Evolutionary conservation across 2,329 filamentous ascomycete genomes (phyloP).

Genomic region (Keithomyces neogunnii): DNA sequence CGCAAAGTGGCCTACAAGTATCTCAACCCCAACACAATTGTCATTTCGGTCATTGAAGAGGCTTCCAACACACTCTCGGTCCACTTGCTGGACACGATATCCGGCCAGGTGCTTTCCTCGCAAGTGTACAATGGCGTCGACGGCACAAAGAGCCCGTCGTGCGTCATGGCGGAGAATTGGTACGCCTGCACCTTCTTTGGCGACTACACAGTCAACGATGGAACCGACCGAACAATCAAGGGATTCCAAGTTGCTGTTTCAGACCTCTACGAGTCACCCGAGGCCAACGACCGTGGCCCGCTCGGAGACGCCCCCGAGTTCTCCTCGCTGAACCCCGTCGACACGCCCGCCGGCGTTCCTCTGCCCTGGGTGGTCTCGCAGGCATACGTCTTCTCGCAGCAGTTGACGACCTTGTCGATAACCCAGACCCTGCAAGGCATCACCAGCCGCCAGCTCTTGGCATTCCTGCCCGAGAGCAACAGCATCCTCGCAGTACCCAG

Average conservation of each 20-base stretch:
- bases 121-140: conserved; percentile 68
- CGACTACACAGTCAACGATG: conserved; percentile 48
- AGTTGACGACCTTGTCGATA: conserved; percentile 72
- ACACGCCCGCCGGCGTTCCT: conserved; percentile 43
- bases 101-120: conserved; percentile 70
- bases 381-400: conserved; percentile 69
- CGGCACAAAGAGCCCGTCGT: conserved; percentile 61
- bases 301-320: conserved; percentile 63
- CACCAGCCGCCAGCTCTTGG: conserved; percentile 72
- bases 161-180: conserved; percentile 89
- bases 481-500: conserved; percentile 75
- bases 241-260: conserved; percentile 80
- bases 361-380: conserved; percentile 73
- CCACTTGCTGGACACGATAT: conserved; percentile 78
- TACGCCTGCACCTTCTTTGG: conserved; percentile 76
- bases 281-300: conserved; percentile 76
- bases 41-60: conserved; percentile 63
- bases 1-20: conserved; percentile 97
- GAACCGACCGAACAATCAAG: conserved; percentile 52
- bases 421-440: conserved; percentile 91
- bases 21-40: conserved; percentile 75
- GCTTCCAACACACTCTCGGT: conserved; percentile 53
- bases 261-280: conserved; percentile 82
- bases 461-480: conserved; percentile 63
- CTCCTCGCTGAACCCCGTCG: conserved; percentile 65